phyloP scores from a whole-genome alignment of 176 grass and related monocot species.

The Aegilops tauschii region DNA sequence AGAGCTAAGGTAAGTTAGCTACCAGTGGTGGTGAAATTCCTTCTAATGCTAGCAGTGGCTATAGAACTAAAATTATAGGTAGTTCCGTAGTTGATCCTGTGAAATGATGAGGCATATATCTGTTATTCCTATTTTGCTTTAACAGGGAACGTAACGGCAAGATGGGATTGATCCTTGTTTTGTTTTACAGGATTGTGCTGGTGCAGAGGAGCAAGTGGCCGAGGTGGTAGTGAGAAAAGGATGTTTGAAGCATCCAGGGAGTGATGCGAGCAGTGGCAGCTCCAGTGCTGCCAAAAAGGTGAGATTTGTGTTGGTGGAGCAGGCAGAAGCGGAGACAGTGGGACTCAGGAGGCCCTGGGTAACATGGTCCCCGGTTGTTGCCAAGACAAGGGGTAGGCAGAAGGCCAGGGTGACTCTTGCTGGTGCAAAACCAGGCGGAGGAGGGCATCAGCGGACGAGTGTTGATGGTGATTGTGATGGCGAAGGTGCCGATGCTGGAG shows the following conservation, averaged over 20 bases:
- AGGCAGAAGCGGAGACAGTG: not conserved
- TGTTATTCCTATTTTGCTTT: constrained; percentile 1
- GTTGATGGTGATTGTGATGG: not conserved
- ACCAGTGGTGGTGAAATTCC: not conserved
- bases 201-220: not conserved
- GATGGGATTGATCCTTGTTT: not conserved
- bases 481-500: not conserved
- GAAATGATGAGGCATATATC: constrained; percentile 23
- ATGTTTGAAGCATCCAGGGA: constrained; percentile 35
- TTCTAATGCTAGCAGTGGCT: not conserved
- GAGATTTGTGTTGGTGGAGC: constrained; percentile 25
- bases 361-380: too few species aligned
- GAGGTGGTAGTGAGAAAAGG: constrained; percentile 32
- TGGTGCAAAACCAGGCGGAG: too few species aligned
- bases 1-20: not conserved
- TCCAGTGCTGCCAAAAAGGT: constrained; percentile 40
- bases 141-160: not conserved
- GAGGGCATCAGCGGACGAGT: too few species aligned
- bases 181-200: constrained; percentile 2
- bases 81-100: not conserved
- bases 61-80: not conserved
- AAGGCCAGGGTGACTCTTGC: too few species aligned
- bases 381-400: too few species aligned
- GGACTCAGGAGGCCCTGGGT: not conserved
- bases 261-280: not conserved